A percentile compares a stretch with the other conserved stretches of the same genome.
Conservation (phyloP, 1,139 yeast species). For the Saccharomyces hybrid region DNA sequence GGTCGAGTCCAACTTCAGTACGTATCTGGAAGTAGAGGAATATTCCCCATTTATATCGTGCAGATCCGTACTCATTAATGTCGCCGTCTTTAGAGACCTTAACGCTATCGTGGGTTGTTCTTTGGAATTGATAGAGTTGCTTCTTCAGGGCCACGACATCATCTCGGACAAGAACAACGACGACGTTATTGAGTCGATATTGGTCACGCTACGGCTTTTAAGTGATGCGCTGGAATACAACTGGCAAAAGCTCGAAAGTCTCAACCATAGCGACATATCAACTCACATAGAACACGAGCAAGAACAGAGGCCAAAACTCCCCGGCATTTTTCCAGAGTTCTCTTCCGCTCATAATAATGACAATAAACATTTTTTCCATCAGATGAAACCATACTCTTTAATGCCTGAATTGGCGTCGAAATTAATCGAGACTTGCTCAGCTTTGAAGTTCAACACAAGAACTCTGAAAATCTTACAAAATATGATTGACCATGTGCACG, state of each 20-base stretch:
- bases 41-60: constrained; percentile 24
- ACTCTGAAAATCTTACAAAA: constrained; percentile 19
- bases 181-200: constrained; percentile 21
- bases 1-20: constrained; percentile 16
- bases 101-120: constrained; percentile 18
- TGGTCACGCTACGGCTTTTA: constrained; percentile 24
- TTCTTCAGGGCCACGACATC: constrained; percentile 17
- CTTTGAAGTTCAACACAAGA: constrained; percentile 21
- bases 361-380: constrained; percentile 21
- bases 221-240: constrained; percentile 26
- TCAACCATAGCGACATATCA: constrained; percentile 3
- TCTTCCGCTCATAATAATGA: constrained; percentile 13
- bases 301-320: constrained; percentile 15
- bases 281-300: constrained; percentile 5
- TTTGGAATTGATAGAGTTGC: constrained; percentile 18
- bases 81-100: constrained; percentile 24
- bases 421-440: constrained; percentile 17
- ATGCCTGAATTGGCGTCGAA: constrained; percentile 17
- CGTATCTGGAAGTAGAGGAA: constrained; percentile 25
- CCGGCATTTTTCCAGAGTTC: constrained; percentile 22
- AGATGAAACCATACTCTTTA: constrained; percentile 18
- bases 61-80: constrained; percentile 25
- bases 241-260: constrained; percentile 17
- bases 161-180: constrained; percentile 11
- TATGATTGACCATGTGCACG: constrained; percentile 16